Conservation (phyloP, 1,284 basidiomycete genomes). For the Lentinula novae-zelandiae region DNA sequence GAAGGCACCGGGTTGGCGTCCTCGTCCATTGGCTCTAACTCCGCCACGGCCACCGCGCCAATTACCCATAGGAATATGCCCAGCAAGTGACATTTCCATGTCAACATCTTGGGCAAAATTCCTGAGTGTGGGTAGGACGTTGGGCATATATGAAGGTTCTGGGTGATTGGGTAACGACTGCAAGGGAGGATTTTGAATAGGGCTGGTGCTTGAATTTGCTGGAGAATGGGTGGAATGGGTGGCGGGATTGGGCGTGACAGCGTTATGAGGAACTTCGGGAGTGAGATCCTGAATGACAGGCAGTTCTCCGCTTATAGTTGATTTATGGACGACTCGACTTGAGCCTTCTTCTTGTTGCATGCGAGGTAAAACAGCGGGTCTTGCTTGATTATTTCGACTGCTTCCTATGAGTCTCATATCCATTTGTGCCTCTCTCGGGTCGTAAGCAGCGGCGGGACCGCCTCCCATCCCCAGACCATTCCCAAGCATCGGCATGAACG, state of each 20-base stretch:
- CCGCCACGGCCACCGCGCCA: conserved; percentile 29
- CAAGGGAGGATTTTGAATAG: not conserved
- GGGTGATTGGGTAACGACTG: not conserved
- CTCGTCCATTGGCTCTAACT: conserved; percentile 23
- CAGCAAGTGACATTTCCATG: conserved; percentile 17
- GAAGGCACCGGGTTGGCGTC: conserved; percentile 48
- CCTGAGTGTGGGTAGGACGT: not conserved
- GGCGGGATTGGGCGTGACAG: conserved; percentile 17
- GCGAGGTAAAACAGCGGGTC: conserved; percentile 56
- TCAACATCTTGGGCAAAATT: conserved; percentile 33
- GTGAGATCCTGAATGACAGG: conserved; percentile 80
- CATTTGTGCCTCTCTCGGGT: conserved; percentile 74
- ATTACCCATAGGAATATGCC: conserved; percentile 21
- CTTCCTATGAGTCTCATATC: conserved; percentile 56
- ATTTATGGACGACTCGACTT: conserved; percentile 29
- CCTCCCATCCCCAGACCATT: conserved; percentile 40
- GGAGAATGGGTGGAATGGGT: conserved; percentile 27
- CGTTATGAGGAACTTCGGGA: conserved; percentile 38
- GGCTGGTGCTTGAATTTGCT: conserved; percentile 19
- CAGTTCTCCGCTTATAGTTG: conserved; percentile 56
- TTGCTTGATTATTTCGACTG: conserved; percentile 36
- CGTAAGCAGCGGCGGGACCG: conserved; percentile 52
- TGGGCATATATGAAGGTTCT: conserved; percentile 15
- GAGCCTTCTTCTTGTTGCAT: conserved; percentile 41
- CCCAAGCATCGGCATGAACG: conserved; percentile 66